These are phyloP conservation scores for Lentinus tigrinus DNA, from an alignment of 768 basidiomycete species.

Conservation along the genomic window DNA sequence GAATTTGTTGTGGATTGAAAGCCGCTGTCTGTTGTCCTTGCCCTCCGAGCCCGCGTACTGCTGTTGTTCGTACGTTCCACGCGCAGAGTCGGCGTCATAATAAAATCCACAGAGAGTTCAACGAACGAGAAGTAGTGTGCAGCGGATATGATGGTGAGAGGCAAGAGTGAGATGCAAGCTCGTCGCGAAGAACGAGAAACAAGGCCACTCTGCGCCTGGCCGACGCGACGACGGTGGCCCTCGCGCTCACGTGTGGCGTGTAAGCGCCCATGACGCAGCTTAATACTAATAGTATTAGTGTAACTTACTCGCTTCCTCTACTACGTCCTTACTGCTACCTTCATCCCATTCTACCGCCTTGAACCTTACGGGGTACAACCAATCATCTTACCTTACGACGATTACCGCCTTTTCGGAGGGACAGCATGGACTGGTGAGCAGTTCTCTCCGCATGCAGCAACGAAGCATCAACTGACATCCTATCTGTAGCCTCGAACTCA, in stretches of 20 bases:
- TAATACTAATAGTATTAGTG: too few species aligned
- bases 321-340: too few species aligned
- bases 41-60: background rate
- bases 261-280: too few species aligned
- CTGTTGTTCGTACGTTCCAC: background rate
- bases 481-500: constrained; percentile 65
- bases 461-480: background rate
- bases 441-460: too few species aligned
- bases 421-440: constrained; percentile 15
- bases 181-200: background rate
- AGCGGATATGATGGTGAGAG: background rate
- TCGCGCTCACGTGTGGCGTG: background rate
- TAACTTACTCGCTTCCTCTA: too few species aligned
- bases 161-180: background rate
- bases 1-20: constrained; percentile 3
- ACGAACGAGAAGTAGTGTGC: too few species aligned
- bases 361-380: too few species aligned
- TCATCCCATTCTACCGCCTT: too few species aligned
- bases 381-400: too few species aligned
- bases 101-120: background rate
- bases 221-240: background rate
- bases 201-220: background rate
- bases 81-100: background rate
- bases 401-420: too few species aligned
- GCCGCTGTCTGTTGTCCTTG: constrained; percentile 2